Evolutionary conservation across 192 early-diverging fungal species (phyloP).

Genomic region (Linnemannia zychae): DNA sequence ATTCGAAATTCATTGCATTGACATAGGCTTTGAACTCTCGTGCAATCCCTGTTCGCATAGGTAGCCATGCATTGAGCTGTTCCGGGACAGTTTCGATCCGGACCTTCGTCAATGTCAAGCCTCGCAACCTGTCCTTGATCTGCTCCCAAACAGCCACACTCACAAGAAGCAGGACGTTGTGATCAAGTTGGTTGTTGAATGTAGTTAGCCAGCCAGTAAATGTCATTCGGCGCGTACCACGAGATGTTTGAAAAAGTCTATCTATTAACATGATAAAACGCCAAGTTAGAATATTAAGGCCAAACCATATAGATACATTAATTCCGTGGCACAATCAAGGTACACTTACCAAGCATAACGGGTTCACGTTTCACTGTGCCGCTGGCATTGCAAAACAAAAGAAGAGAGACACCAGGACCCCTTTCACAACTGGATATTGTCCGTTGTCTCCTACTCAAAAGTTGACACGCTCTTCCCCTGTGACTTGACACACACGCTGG

Average conservation of each 20-base stretch:
- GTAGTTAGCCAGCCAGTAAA: conserved; percentile 12
- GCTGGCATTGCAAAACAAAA: conserved; percentile 20
- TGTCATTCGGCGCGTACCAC: conserved; percentile 6
- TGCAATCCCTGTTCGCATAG: conserved; percentile 20
- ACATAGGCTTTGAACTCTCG: conserved; percentile 20
- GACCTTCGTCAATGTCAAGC: conserved; percentile 9
- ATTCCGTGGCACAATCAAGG: neutral
- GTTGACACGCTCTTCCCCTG: conserved; percentile 12
- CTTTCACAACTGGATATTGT: neutral
- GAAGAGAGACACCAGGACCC: conserved; percentile 16
- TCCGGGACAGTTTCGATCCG: conserved; percentile 8
- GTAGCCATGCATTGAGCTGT: conserved; percentile 24
- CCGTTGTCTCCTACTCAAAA: conserved; percentile 6
- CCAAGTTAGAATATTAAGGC: neutral
- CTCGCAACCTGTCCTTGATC: conserved; percentile 16
- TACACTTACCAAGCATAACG: conserved; percentile 22
- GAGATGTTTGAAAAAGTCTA: neutral
- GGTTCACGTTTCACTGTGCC: conserved; percentile 17
- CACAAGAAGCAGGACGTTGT: conserved; percentile 9
- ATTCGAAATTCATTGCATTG: conserved; percentile 28
- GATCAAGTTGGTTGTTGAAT: conserved; percentile 13
- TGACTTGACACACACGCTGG: conserved; percentile 13
- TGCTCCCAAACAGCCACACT: conserved; percentile 14
- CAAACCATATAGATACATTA: neutral
- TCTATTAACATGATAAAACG: conserved; percentile 10